A percentile compares a stretch with the other conserved stretches of the same genome.
These are phyloP conservation scores for Saccharomyces kudriavzevii DNA, from an alignment of 805 yeast genomes.

Conservation along the genomic window DNA sequence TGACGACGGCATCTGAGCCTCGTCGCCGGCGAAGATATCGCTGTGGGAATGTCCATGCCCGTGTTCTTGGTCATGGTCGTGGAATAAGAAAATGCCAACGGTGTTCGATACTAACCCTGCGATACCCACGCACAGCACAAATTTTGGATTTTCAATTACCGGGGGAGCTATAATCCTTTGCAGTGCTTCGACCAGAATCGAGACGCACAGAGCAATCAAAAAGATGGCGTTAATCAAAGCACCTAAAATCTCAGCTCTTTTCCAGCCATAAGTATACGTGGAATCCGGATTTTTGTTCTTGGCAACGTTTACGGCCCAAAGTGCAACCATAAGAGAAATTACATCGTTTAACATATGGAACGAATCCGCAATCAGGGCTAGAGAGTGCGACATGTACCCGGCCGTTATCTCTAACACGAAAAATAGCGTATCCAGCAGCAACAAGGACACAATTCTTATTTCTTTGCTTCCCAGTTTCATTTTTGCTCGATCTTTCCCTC, in stretches of 20 bases:
- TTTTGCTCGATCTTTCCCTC: constrained; percentile 10
- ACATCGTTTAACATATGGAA: constrained; percentile 95
- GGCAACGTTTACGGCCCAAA: constrained; percentile 94
- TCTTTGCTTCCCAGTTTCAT: constrained; percentile 39
- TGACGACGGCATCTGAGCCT: constrained; percentile 2
- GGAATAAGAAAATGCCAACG: constrained; percentile 76
- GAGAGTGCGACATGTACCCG: constrained; percentile 87
- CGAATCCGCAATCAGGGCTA: constrained; percentile 89
- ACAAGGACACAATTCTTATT: constrained; percentile 57
- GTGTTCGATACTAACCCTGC: constrained; percentile 76
- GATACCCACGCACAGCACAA: constrained; percentile 73
- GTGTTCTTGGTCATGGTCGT: constrained; percentile 66
- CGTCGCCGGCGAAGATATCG: constrained; percentile 17
- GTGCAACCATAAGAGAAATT: constrained; percentile 74
- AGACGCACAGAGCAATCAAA: constrained; percentile 78
- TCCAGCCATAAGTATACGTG: constrained; percentile 92
- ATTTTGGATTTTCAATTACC: constrained; percentile 63
- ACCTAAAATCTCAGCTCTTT: constrained; percentile 90
- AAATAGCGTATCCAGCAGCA: constrained; percentile 69
- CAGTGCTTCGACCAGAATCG: constrained; percentile 83
- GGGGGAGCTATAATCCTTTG: constrained; percentile 80
- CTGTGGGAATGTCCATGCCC: constrained; percentile 36
- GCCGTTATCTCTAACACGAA: constrained; percentile 76
- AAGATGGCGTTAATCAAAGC: constrained; percentile 90
- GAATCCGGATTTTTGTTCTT: constrained; percentile 71